Evolutionary conservation across 495 filamentous ascomycete genomes (phyloP).

Genomic region (Astrocystis sublimbata): DNA sequence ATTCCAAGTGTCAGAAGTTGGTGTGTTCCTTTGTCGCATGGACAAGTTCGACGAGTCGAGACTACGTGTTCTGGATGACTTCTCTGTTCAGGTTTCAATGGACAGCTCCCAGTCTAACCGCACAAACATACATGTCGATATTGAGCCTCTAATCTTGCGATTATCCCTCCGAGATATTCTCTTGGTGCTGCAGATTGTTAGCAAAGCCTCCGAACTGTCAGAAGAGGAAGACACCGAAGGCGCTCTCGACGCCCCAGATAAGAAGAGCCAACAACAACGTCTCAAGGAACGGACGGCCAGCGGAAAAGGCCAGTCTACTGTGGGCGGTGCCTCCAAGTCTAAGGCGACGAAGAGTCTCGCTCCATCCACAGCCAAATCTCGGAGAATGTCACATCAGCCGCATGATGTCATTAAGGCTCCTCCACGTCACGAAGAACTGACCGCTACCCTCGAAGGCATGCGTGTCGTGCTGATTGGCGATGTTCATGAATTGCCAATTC

Average conservation of each 20-base stretch:
- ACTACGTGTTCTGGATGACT: slow-evolving; percentile 91
- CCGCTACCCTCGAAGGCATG: slow-evolving; percentile 80
- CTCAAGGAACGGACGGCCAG: slow-evolving; percentile 66
- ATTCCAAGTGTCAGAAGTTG: slow-evolving; percentile 85
- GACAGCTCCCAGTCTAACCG: slow-evolving; percentile 71
- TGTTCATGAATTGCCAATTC: slow-evolving; percentile 87
- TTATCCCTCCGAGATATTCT: slow-evolving; percentile 93
- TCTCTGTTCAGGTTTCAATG: slow-evolving; percentile 85
- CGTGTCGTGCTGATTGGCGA: slow-evolving; percentile 93
- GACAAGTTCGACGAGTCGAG: slow-evolving; percentile 86
- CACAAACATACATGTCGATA: slow-evolving; percentile 79
- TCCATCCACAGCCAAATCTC: slow-evolving; percentile 21
- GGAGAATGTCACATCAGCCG: slow-evolving; percentile 24
- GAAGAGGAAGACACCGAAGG: slow-evolving; percentile 51
- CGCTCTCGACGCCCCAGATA: slow-evolving; percentile 37
- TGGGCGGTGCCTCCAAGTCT: slow-evolving; percentile 44
- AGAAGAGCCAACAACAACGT: slow-evolving; percentile 68
- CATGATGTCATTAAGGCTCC: slow-evolving; percentile 40
- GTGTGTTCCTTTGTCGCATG: slow-evolving; percentile 99
- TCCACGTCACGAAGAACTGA: slow-evolving; percentile 72
- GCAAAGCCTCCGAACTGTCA: slow-evolving; percentile 88
- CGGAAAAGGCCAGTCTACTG: slow-evolving; percentile 63
- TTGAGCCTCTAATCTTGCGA: slow-evolving; percentile 90
- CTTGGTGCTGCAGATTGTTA: slow-evolving; percentile 87
- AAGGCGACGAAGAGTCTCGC: slow-evolving; percentile 21